phyloP scores from a whole-genome alignment of 176 grass and related monocot genomes.

The Phragmites australis region DNA sequence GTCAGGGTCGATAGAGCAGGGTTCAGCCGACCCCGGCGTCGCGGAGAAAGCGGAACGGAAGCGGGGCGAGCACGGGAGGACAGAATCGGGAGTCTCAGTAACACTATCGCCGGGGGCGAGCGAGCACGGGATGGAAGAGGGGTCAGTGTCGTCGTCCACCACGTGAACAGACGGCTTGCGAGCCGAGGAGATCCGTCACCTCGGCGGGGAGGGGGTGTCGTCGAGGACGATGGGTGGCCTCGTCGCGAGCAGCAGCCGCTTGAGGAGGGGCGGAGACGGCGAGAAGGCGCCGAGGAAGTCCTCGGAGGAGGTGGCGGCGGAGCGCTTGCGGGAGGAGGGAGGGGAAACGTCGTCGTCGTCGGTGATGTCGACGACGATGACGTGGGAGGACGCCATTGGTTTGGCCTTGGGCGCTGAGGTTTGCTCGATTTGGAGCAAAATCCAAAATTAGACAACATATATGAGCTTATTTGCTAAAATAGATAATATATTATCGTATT shows the following conservation, averaged over 20 bases:
- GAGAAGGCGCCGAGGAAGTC: slow-evolving; percentile 26
- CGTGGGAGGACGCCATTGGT: slow-evolving; percentile 27
- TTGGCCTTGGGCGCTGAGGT: background rate
- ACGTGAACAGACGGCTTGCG: background rate
- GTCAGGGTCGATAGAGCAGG: background rate
- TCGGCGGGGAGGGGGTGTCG: slow-evolving; percentile 55
- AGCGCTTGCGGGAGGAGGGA: slow-evolving; percentile 19
- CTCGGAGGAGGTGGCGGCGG: background rate
- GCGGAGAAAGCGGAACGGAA: background rate
- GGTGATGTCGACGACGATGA: slow-evolving; percentile 25
- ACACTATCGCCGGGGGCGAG: background rate
- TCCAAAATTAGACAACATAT: too few species aligned
- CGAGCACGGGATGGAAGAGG: background rate
- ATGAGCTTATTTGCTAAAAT: too few species aligned
- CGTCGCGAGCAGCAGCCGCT: background rate
- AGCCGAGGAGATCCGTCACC: background rate
- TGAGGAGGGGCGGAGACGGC: background rate
- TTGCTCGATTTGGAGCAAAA: background rate
- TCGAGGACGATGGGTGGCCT: slow-evolving; percentile 41
- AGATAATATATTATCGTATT: too few species aligned
- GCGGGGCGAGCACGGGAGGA: background rate
- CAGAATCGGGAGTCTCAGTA: background rate
- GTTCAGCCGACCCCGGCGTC: slow-evolving; percentile 8
- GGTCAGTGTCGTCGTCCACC: background rate
- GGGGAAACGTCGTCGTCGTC: slow-evolving; percentile 28